Evolutionary conservation across 306 rosid genomes (phyloP), one percentile per base, ranked within the genome.

Genomic region (Dicorynia guianensis): DNA sequence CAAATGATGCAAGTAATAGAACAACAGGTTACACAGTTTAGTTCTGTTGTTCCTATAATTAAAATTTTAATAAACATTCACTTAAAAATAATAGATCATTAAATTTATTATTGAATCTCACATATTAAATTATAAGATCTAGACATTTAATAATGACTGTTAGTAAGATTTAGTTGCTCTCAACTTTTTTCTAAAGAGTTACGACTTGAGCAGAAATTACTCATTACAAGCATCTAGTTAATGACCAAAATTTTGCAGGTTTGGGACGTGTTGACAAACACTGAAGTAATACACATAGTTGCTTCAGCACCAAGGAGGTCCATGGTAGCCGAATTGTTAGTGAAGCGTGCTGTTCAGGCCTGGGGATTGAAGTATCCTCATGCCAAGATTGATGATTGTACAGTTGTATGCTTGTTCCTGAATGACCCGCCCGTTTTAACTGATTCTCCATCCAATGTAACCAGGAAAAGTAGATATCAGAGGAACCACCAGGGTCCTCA

Each of bases 191-290:
- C n/a, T n/a, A n/a, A n/a, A n/a, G n/a, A n/a, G n/a, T n/a, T n/a
- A n/a, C n/a, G n/a, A n/a, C n/a, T n/a, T n/a, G n/a, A n/a, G n/a
- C n/a, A n/a, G n/a, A n/a, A n/a, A n/a, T n/a, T n/a, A n/a, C n/a
- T n/a, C n/a, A n/a, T n/a, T n/a, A n/a, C n/a, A n/a, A n/a, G n/a
- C n/a, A n/a, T n/a, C n/a, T n/a, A n/a, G n/a, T n/a, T n/a, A n/a
- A n/a, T n/a, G n/a, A n/a, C n/a, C 30, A 25, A 25, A 25, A 25
- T 4, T 49, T 56, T 4, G 59, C 88, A 95, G 99, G 35, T 96
- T 33, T 96, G 99, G 99, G 99, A 96, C 84, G 99, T 85, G 40
- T 71, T 96, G 3, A 79, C 90, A 14, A 96, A 96, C 81, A 47
- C n/a, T 10, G 96, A 92, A 77, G 99, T 88, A 12, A 67, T 96